phyloP scores from a whole-genome alignment of 2,329 filamentous ascomycete genomes.

The Bipolaris cookei region DNA sequence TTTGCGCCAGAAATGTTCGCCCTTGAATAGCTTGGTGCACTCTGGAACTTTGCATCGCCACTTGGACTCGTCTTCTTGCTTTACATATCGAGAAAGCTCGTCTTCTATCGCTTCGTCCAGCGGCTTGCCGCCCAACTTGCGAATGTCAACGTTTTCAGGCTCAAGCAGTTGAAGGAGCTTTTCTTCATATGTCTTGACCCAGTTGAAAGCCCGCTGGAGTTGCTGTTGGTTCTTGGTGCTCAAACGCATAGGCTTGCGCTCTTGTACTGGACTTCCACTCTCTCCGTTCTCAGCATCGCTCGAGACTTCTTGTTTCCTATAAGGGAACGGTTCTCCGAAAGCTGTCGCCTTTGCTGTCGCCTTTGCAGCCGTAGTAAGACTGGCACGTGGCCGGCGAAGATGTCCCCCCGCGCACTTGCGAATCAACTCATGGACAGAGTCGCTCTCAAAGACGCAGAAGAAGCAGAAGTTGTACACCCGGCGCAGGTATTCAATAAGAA shows the following conservation, averaged over 20 bases:
- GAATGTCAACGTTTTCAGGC: constrained; percentile 83
- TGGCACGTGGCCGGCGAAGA: constrained; percentile 86
- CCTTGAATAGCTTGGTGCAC: constrained; percentile 96
- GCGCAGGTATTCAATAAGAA: constrained; percentile 94
- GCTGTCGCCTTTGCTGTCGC: constrained; percentile 86
- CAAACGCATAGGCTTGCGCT: constrained; percentile 70
- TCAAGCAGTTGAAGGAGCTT: constrained; percentile 93
- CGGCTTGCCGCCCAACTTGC: constrained; percentile 87
- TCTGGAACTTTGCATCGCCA: constrained; percentile 96
- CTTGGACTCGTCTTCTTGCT: constrained; percentile 97
- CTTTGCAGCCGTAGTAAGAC: constrained; percentile 81
- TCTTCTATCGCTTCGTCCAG: constrained; percentile 86
- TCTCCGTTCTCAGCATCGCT: constrained; percentile 69
- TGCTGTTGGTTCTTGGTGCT: constrained; percentile 85
- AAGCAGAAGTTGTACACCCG: constrained; percentile 99
- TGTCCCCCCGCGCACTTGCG: constrained; percentile 98
- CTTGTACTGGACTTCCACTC: constrained; percentile 68
- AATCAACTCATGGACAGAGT: constrained; percentile 93
- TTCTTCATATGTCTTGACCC: constrained; percentile 98
- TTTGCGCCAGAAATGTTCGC: constrained; percentile 96
- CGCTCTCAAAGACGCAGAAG: constrained; percentile 98
- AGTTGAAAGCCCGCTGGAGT: constrained; percentile 92
- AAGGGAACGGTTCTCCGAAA: constrained; percentile 79
- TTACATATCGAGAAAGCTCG: constrained; percentile 85
- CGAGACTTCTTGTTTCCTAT: constrained; percentile 73